Conservation (phyloP, 108 stramenopile genomes). For the Conticribra weissflogii region DNA sequence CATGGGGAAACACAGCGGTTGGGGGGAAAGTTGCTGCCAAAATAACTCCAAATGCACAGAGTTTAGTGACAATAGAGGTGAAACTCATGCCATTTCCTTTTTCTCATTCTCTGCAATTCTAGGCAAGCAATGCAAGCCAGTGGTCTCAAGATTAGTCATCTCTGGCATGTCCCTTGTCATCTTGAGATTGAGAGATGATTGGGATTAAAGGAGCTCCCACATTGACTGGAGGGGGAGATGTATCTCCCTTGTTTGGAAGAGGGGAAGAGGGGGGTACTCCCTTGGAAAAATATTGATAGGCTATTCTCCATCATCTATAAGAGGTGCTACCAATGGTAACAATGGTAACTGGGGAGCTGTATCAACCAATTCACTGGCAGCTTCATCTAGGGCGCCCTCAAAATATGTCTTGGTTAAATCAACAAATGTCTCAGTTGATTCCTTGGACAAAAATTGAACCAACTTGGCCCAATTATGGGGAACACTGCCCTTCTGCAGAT, state of each 20-base stretch:
- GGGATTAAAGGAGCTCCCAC: too few species aligned
- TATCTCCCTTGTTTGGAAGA: not conserved
- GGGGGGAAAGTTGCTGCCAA: not conserved
- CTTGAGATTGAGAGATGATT: too few species aligned
- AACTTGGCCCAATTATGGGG: too few species aligned
- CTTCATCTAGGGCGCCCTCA: not conserved
- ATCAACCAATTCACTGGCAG: not conserved
- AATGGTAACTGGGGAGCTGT: too few species aligned
- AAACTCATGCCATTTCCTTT: not conserved
- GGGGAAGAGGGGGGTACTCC: too few species aligned
- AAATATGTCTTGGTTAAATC: not conserved
- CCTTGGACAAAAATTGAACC: too few species aligned
- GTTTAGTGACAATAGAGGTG: not conserved
- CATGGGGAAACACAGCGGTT: not conserved
- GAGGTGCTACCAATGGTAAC: too few species aligned
- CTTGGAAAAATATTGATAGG: not conserved
- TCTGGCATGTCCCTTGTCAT: not conserved
- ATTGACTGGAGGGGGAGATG: too few species aligned
- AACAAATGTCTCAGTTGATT: not conserved
- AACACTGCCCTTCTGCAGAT: too few species aligned
- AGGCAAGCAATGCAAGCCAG: not conserved
- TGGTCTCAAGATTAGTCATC: not conserved
- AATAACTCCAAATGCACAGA: not conserved
- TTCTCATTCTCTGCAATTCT: not conserved
- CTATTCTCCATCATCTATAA: not conserved